A percentile compares a stretch with the other conserved stretches of the same genome.
These are phyloP conservation scores for Biancaea sappan DNA, from an alignment of 306 rosid genomes.

Conservation along the genomic window DNA sequence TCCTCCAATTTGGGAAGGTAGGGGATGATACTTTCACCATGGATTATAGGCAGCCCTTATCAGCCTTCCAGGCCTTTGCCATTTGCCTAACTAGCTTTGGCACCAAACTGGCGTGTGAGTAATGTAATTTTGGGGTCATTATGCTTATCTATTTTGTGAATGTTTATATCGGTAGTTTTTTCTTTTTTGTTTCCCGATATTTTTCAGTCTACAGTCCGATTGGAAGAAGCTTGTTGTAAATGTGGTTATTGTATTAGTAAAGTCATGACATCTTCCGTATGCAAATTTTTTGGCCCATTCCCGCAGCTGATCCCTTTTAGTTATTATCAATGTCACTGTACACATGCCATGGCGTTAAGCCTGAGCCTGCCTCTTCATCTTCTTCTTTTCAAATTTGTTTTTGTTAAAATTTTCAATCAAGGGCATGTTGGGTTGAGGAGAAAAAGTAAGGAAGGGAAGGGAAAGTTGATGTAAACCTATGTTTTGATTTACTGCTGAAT, in stretches of 20 bases:
- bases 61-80: constrained; percentile 97
- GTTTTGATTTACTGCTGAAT: not conserved
- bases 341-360: not conserved
- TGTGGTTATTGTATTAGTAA: constrained; percentile 41
- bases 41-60: constrained; percentile 94
- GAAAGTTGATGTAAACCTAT: too few species aligned
- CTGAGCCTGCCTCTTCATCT: too few species aligned
- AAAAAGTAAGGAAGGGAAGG: too few species aligned
- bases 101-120: constrained; percentile 97
- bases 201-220: constrained; percentile 38
- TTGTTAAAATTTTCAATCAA: too few species aligned
- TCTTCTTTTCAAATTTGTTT: not conserved
- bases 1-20: constrained; percentile 96
- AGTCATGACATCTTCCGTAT: constrained; percentile 32
- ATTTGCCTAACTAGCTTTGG: constrained; percentile 98
- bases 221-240: constrained; percentile 51
- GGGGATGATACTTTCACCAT: constrained; percentile 90
- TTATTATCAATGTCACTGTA: not conserved
- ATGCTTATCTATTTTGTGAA: constrained; percentile 51
- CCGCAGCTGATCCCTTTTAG: not conserved
- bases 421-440: too few species aligned
- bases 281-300: constrained; percentile 13
- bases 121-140: constrained; percentile 31
- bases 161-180: constrained; percentile 41
- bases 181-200: constrained; percentile 3